phyloP scores from a whole-genome alignment of 768 basidiomycete species.

The Suillus decipiens region DNA sequence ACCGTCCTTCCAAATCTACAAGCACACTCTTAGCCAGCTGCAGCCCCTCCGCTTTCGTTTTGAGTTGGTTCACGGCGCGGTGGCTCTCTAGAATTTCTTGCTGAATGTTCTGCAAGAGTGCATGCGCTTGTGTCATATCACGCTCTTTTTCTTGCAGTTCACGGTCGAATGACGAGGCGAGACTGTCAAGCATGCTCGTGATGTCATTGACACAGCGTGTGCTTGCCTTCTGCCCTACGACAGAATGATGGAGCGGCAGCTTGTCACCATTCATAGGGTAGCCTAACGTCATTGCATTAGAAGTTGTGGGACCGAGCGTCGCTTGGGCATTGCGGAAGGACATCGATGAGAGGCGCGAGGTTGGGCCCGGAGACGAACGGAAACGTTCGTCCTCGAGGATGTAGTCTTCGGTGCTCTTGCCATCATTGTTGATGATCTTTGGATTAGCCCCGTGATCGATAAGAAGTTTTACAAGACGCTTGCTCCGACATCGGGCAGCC shows the following conservation, averaged over 20 bases:
- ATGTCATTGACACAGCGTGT: slow-evolving; percentile 86
- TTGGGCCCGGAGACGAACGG: slow-evolving; percentile 83
- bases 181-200: slow-evolving; percentile 80
- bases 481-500: slow-evolving; percentile 93
- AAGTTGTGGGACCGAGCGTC: slow-evolving; percentile 41
- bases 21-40: slow-evolving; percentile 59
- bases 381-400: slow-evolving; percentile 98
- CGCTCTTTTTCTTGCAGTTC: slow-evolving; percentile 92
- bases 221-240: slow-evolving; percentile 82
- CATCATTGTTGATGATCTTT: slow-evolving; percentile 90
- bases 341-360: slow-evolving; percentile 65
- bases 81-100: slow-evolving; percentile 88
- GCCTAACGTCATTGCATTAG: slow-evolving; percentile 27
- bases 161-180: slow-evolving; percentile 89
- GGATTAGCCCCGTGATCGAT: slow-evolving; percentile 97
- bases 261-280: slow-evolving; percentile 56
- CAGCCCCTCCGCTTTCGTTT: slow-evolving; percentile 66
- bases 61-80: slow-evolving; percentile 69
- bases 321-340: slow-evolving; percentile 74
- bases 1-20: slow-evolving; percentile 60
- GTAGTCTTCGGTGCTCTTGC: slow-evolving; percentile 97
- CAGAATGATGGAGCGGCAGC: slow-evolving; percentile 81
- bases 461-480: slow-evolving; percentile 91
- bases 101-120: slow-evolving; percentile 82
- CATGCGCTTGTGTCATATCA: slow-evolving; percentile 87